phyloP scores from a whole-genome alignment of 2,329 filamentous ascomycete species.

The Penicillium occitanis region DNA sequence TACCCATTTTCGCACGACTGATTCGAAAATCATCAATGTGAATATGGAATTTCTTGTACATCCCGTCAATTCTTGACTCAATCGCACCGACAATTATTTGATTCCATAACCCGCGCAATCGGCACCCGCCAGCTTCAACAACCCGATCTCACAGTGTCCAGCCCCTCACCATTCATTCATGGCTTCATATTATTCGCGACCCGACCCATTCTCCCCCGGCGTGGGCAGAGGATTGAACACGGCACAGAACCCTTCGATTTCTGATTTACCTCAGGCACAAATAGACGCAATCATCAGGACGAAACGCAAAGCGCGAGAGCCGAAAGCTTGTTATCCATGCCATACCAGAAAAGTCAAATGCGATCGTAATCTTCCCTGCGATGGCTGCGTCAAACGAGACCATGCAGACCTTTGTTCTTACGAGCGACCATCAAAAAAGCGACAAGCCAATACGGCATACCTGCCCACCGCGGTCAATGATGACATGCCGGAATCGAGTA shows the following conservation, averaged over 20 bases:
- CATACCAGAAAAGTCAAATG: conserved; percentile 52
- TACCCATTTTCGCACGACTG: conserved; percentile 15
- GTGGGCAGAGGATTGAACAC: conserved; percentile 12
- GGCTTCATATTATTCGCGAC: conserved; percentile 18
- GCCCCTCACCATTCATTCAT: conserved; percentile 7
- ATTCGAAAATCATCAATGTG: not conserved
- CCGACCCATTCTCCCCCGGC: conserved; percentile 20
- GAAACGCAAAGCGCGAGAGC: conserved; percentile 46
- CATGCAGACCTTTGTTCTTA: conserved; percentile 52
- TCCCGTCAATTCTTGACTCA: not conserved
- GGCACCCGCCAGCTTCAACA: not conserved
- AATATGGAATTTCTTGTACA: not conserved
- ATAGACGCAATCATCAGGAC: conserved; percentile 42
- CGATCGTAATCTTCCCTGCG: conserved; percentile 50
- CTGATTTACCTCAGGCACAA: conserved; percentile 38
- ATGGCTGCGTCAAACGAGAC: conserved; percentile 51
- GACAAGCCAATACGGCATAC: conserved; percentile 31
- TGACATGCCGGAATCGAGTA: conserved; percentile 2
- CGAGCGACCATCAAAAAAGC: conserved; percentile 50
- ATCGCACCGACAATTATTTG: not conserved
- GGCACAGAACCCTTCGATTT: conserved; percentile 23
- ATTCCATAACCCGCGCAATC: not conserved
- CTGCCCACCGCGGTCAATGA: conserved; percentile 1
- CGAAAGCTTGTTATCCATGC: conserved; percentile 49
- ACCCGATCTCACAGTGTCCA: not conserved